Percentiles rank a stretch among this genome's conserved stretches.
These are phyloP conservation scores for Thielaviopsis musarum DNA, from an alignment of 2,329 filamentous ascomycete genomes.

Conservation along the genomic window DNA sequence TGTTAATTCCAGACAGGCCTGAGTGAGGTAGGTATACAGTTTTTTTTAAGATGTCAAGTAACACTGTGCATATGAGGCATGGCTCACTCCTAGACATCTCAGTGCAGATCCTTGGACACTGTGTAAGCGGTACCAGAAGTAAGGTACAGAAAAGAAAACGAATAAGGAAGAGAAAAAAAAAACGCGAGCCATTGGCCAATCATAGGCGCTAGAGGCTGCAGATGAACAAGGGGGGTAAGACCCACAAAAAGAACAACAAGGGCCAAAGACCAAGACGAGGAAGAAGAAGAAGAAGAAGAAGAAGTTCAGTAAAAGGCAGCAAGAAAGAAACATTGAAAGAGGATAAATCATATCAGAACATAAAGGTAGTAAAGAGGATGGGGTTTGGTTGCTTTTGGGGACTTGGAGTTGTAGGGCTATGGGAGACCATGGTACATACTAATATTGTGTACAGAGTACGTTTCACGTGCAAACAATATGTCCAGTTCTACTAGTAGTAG, in stretches of 20 bases:
- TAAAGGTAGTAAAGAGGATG: no score
- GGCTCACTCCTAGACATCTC: neutral
- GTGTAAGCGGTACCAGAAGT: neutral
- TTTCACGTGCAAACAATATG: no score
- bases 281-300: neutral
- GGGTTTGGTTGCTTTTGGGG: no score
- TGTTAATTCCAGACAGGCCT: neutral
- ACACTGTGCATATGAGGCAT: neutral
- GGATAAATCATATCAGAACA: no score
- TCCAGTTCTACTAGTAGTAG: no score
- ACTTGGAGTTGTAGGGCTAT: no score
- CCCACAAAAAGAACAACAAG: neutral
- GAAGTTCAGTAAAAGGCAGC: neutral
- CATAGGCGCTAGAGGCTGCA: neutral
- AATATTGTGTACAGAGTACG: no score
- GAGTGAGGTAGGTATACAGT: neutral
- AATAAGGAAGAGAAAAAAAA: neutral
- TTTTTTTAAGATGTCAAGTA: no score
- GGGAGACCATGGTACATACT: no score
- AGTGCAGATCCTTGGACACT: neutral
- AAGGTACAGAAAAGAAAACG: neutral
- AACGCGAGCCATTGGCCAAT: neutral
- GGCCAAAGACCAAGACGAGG: no score
- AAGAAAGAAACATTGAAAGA: neutral
- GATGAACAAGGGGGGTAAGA: neutral